Evolutionary conservation across 106 monocot species (phyloP).

Genomic region (Ottelia alismoides): DNA sequence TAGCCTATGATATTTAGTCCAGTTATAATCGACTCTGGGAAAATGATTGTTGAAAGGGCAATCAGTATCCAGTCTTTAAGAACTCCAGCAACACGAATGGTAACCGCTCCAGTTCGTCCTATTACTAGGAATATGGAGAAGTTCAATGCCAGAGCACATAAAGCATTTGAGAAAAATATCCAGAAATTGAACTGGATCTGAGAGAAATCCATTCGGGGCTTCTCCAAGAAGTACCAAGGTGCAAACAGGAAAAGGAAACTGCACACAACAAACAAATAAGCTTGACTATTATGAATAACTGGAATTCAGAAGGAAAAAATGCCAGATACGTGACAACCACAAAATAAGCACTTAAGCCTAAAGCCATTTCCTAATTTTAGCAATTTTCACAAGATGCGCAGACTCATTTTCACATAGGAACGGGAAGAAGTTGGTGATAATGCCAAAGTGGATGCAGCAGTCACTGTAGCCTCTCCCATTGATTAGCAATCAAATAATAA

Average conservation of each 20-base stretch:
- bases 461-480: too few relatives aligned
- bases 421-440: too few relatives aligned
- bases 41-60: slow-evolving; percentile 88
- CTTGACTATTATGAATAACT: background rate
- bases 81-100: slow-evolving; percentile 93
- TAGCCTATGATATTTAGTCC: slow-evolving; percentile 89
- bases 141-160: slow-evolving; percentile 95
- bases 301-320: too few relatives aligned
- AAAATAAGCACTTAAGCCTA: too few relatives aligned
- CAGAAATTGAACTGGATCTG: slow-evolving; percentile 95
- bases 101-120: slow-evolving; percentile 92
- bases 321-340: too few relatives aligned
- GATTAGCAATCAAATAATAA: too few relatives aligned
- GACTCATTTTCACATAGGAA: too few relatives aligned
- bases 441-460: too few relatives aligned
- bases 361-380: too few relatives aligned
- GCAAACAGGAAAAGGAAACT: slow-evolving; percentile 90
- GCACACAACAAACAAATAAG: slow-evolving; percentile 16
- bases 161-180: slow-evolving; percentile 91
- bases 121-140: slow-evolving; percentile 96
- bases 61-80: slow-evolving; percentile 97
- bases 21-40: slow-evolving; percentile 91
- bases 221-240: slow-evolving; percentile 83
- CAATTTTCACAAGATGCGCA: too few relatives aligned
- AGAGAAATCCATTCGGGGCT: slow-evolving; percentile 66